Conservation (phyloP, 2,329 filamentous ascomycete species). For the Rutstroemia sp. region DNA sequence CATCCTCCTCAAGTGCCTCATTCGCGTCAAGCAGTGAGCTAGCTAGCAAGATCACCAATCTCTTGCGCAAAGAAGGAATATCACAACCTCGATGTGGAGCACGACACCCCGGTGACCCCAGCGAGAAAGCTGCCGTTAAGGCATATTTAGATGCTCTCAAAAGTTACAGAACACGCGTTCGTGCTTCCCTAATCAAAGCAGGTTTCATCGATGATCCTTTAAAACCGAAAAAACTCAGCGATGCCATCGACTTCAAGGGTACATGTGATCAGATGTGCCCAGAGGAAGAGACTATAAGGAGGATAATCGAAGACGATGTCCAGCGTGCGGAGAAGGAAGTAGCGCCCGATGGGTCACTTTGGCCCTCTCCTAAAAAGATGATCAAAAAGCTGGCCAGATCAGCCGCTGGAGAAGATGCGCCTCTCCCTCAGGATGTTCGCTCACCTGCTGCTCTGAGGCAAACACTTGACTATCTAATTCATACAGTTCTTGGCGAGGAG, state of each 20-base stretch:
- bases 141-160: slow-evolving; percentile 49
- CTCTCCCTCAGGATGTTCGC: slow-evolving; percentile 60
- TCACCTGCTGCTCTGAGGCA: slow-evolving; percentile 50
- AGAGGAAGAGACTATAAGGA: slow-evolving; percentile 55
- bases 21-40: slow-evolving; percentile 19
- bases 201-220: slow-evolving; percentile 59
- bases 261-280: slow-evolving; percentile 66
- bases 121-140: slow-evolving; percentile 43
- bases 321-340: slow-evolving; percentile 46
- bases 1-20: not conserved
- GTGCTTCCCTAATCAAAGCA: slow-evolving; percentile 49
- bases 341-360: slow-evolving; percentile 33
- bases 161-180: slow-evolving; percentile 48
- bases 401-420: slow-evolving; percentile 60
- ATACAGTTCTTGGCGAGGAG: slow-evolving; percentile 49
- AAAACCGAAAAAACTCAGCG: slow-evolving; percentile 51
- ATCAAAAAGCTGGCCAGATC: slow-evolving; percentile 62
- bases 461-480: slow-evolving; percentile 57
- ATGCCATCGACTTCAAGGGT: slow-evolving; percentile 60
- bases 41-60: slow-evolving; percentile 44
- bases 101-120: slow-evolving; percentile 13
- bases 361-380: slow-evolving; percentile 47
- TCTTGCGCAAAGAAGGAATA: slow-evolving; percentile 44
- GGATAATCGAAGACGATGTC: slow-evolving; percentile 55
- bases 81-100: slow-evolving; percentile 13